Base-by-base conservation (phyloP, 331 rosid species). In the Acacia pycnantha region DNA sequence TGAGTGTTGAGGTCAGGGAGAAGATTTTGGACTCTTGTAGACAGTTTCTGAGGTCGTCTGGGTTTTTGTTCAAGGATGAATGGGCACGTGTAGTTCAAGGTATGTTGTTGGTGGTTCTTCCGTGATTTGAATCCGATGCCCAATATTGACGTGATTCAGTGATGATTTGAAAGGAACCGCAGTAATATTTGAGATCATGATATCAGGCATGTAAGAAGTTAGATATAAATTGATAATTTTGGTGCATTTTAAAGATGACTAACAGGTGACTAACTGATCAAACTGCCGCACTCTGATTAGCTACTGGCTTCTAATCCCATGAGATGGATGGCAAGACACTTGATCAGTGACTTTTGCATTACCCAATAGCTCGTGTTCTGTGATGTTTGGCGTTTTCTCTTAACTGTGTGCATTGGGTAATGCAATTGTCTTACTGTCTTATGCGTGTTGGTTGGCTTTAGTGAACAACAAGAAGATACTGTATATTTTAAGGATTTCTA, bases 1-100 rank as follows among this genome's bases (percentile, higher is more conserved):
- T 89, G 58, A 83, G 81, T 10, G 11, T 35, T 2, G 79, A 82
- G 13, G 75, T 72, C 1, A 76, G 59, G 18, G 83, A 80, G 51
- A 82, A 71, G 84, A 79, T 89, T 27, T 77, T 89, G 43, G 87
- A 85, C 58, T 82, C 90, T 29, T 89, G 88, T 73, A 87, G 88
- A 69, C 51, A 44, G 74, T 88, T 78, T 69, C 71, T 89, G 70
- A 80, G 86, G 82, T 74, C 54, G 29, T 89, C 92, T 4, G 92
- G 86, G 11, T 89, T 89, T 82, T 54, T 85, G 83, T 89, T 89
- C 76, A 82, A 80, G 84, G 88, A 86, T 61, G 86, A 83, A 59
- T 89, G 92, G 92, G 90, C 90, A 3, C 83, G 87, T 21, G 71
- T 85, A 8, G 54, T 86, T 70, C 58, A 58, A 35, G 90, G 91